A percentile compares a stretch with the other conserved stretches of the same genome.
Evolutionary conservation across 2,329 filamentous ascomycete genomes (phyloP).

Genomic region (Pestalotiopsis sp.): DNA sequence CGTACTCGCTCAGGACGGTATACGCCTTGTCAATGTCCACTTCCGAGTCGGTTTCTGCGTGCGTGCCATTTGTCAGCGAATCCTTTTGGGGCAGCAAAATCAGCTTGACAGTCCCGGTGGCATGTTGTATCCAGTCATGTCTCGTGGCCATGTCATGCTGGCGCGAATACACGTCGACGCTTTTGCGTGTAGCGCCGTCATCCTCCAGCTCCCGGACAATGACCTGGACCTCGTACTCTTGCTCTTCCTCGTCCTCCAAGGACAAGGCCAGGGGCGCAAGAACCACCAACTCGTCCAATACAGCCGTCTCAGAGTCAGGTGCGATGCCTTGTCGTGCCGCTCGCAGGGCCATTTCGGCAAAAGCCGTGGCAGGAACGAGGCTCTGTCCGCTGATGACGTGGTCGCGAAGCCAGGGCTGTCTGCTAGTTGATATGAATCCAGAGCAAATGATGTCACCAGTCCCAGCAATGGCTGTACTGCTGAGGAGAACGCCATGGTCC

Average conservation of each 20-base stretch:
- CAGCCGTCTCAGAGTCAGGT: background rate
- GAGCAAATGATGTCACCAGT: slow-evolving; percentile 7
- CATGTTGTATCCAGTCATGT: slow-evolving; percentile 12
- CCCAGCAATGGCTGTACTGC: slow-evolving; percentile 7
- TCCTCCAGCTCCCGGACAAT: background rate
- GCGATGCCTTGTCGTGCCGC: background rate
- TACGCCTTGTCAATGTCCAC: slow-evolving; percentile 1
- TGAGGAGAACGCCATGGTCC: slow-evolving; percentile 9
- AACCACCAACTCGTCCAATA: slow-evolving; percentile 6
- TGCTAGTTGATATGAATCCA: background rate
- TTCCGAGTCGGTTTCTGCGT: background rate
- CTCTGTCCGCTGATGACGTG: slow-evolving; percentile 3
- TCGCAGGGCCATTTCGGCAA: slow-evolving; percentile 9
- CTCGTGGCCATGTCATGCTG: background rate
- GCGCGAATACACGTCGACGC: slow-evolving; percentile 5
- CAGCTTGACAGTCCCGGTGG: slow-evolving; percentile 10
- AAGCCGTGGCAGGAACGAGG: slow-evolving; percentile 8
- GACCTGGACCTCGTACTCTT: slow-evolving; percentile 9
- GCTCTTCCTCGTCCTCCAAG: background rate
- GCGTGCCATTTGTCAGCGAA: slow-evolving; percentile 7
- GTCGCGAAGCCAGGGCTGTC: slow-evolving; percentile 6
- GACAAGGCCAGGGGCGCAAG: slow-evolving; percentile 4
- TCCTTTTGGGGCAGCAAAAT: background rate
- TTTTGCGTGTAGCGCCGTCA: background rate
- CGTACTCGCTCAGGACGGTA: background rate